Conservation (phyloP, 805 yeast species). For the Wickerhamiella azyma region DNA sequence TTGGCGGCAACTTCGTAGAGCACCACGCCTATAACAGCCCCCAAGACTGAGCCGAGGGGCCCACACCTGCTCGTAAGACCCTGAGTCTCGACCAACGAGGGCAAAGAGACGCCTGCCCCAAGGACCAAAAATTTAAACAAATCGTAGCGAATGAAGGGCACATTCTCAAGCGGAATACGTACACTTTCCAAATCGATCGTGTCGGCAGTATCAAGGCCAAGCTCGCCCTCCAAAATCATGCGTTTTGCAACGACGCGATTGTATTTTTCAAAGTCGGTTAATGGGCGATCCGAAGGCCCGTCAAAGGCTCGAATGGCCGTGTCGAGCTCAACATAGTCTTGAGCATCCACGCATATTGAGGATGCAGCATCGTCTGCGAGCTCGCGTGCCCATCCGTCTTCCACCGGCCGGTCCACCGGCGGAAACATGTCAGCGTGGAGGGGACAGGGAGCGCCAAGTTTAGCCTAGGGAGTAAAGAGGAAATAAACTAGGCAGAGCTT, state of each 20-base stretch:
- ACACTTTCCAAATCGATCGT: slow-evolving; percentile 2
- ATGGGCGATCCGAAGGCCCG: slow-evolving; percentile 3
- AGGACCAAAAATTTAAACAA: slow-evolving; percentile 13
- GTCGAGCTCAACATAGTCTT: slow-evolving; percentile 20
- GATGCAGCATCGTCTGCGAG: slow-evolving; percentile 22
- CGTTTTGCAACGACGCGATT: slow-evolving; percentile 20
- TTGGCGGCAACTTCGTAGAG: slow-evolving; percentile 7
- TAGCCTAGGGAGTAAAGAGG: too few relatives aligned
- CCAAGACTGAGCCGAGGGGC: slow-evolving; percentile 13
- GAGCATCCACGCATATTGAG: slow-evolving; percentile 22
- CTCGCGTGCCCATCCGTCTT: neutral
- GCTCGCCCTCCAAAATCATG: slow-evolving; percentile 13
- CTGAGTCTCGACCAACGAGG: slow-evolving; percentile 9
- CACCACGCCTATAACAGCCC: slow-evolving; percentile 8
- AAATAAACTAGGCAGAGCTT: neutral
- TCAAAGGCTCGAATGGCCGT: slow-evolving; percentile 18
- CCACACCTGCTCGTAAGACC: slow-evolving; percentile 11
- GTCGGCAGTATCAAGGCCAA: slow-evolving; percentile 1
- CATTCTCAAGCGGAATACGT: neutral
- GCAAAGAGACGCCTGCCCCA: slow-evolving; percentile 11
- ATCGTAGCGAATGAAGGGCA: slow-evolving; percentile 8
- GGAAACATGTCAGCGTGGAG: slow-evolving; percentile 4
- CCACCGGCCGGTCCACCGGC: neutral
- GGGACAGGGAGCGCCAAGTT: neutral
- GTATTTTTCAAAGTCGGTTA: slow-evolving; percentile 22